phyloP scores from a whole-genome alignment of 176 grass and related monocot genomes.

The Themeda triandra region DNA sequence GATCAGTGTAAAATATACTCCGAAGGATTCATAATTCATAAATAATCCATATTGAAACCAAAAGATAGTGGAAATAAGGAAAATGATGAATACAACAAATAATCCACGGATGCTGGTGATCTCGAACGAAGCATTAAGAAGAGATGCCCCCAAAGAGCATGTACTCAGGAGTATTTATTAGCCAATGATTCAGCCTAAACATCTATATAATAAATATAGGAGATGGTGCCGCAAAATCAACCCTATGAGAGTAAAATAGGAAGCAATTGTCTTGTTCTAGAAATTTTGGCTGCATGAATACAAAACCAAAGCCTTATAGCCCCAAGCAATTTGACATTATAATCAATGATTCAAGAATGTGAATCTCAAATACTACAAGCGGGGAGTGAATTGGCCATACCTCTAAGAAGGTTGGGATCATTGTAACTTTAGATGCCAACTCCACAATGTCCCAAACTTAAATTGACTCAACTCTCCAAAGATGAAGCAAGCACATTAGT shows the following conservation, averaged over 20 bases:
- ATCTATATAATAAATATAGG: not conserved
- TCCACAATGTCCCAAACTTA: too few relatives aligned
- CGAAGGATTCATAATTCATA: not conserved
- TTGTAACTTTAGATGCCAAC: too few relatives aligned
- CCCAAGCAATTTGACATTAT: not conserved
- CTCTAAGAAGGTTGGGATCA: too few relatives aligned
- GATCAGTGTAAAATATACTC: too few relatives aligned
- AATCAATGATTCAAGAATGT: not conserved
- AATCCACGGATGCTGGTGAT: conserved; percentile 63
- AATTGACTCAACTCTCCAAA: too few relatives aligned
- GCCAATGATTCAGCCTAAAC: conserved; percentile 11
- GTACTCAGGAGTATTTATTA: conserved; percentile 47
- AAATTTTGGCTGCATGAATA: conserved; percentile 58
- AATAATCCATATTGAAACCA: conserved; percentile 17
- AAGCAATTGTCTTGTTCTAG: conserved; percentile 68
- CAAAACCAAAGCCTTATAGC: not conserved
- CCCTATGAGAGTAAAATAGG: conserved; percentile 62
- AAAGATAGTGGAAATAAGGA: not conserved
- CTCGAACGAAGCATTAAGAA: conserved; percentile 75
- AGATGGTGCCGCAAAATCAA: conserved; percentile 53
- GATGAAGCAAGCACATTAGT: too few relatives aligned
- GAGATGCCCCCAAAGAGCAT: conserved; percentile 72
- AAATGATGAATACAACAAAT: conserved; percentile 73
- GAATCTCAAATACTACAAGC: too few relatives aligned
- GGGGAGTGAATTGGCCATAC: too few relatives aligned